These are phyloP conservation scores for Oryza punctata DNA, from an alignment of 176 grass and related monocot genomes.

Conservation along the genomic window DNA sequence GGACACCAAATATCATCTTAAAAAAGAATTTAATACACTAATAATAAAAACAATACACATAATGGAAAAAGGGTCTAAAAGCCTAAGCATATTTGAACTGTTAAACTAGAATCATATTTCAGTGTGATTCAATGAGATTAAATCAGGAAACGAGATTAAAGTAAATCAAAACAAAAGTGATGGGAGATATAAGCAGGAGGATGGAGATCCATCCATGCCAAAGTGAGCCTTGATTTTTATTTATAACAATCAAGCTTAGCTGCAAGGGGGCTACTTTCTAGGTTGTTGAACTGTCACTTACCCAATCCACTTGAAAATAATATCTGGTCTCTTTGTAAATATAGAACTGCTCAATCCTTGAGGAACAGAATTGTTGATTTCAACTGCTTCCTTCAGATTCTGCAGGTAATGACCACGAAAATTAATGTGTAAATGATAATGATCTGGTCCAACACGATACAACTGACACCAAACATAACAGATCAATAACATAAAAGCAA, in stretches of 20 bases:
- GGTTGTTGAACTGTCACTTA: constrained; percentile 49
- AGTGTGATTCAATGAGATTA: neutral
- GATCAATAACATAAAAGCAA: neutral
- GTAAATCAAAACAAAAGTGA: constrained; percentile 15
- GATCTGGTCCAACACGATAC: neutral
- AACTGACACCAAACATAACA: constrained; percentile 11
- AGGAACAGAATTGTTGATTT: constrained; percentile 95
- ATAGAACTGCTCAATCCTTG: constrained; percentile 98
- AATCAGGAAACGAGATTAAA: neutral
- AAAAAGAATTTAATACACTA: neutral
- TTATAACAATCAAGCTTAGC: neutral
- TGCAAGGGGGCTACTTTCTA: neutral
- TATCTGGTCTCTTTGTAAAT: constrained; percentile 85
- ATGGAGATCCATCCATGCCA: neutral
- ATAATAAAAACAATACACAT: neutral
- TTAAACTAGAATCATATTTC: neutral
- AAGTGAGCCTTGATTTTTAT: neutral
- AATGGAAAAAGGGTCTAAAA: neutral
- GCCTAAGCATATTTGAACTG: neutral
- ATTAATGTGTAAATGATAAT: neutral
- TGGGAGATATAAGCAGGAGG: neutral
- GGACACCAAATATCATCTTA: neutral
- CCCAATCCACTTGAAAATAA: constrained; percentile 99
- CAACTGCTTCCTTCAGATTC: constrained; percentile 91
- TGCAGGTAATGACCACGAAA: constrained; percentile 23